These are phyloP conservation scores for Boletus mariae DNA, from an alignment of 1,284 basidiomycete genomes.

Conservation along the genomic window DNA sequence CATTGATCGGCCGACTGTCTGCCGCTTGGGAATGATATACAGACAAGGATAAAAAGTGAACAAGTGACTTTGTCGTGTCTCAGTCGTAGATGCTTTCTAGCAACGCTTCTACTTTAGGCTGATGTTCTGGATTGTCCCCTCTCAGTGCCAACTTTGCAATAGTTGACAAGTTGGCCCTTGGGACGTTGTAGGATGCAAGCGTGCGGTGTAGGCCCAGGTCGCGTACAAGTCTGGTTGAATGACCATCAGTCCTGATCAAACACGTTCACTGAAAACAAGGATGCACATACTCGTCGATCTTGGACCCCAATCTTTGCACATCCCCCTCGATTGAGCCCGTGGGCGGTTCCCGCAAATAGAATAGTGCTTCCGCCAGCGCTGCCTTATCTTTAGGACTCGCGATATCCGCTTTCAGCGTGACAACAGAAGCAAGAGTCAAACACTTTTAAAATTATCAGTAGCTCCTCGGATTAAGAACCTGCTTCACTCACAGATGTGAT, in stretches of 20 bases:
- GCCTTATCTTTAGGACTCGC: conserved; percentile 58
- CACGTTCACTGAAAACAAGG: background rate
- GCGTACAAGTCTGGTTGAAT: conserved; percentile 44
- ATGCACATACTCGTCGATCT: conserved; percentile 50
- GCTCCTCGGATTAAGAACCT: conserved; percentile 10
- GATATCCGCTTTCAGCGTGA: conserved; percentile 53
- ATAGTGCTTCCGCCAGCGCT: conserved; percentile 50
- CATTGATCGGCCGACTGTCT: too few species aligned
- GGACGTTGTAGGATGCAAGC: conserved; percentile 58
- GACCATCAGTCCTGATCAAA: background rate
- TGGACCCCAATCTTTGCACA: conserved; percentile 46
- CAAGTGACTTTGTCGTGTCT: background rate
- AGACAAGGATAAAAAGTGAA: too few species aligned
- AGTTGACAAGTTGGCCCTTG: conserved; percentile 45
- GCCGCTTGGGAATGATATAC: too few species aligned
- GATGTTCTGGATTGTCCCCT: conserved; percentile 36
- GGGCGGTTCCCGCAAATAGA: conserved; percentile 54
- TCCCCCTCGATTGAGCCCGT: conserved; percentile 61
- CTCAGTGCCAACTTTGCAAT: conserved; percentile 52
- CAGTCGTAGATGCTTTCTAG: conserved; percentile 45
- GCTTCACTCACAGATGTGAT: conserved; percentile 63
- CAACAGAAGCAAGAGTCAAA: conserved; percentile 66
- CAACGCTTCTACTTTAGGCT: conserved; percentile 41
- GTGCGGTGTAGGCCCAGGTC: conserved; percentile 55
- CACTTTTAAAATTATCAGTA: conserved; percentile 45